Evolutionary conservation across 305 asterid genomes (phyloP), one percentile per base, ranked within the genome.

Genomic region (Striga hermonthica): DNA sequence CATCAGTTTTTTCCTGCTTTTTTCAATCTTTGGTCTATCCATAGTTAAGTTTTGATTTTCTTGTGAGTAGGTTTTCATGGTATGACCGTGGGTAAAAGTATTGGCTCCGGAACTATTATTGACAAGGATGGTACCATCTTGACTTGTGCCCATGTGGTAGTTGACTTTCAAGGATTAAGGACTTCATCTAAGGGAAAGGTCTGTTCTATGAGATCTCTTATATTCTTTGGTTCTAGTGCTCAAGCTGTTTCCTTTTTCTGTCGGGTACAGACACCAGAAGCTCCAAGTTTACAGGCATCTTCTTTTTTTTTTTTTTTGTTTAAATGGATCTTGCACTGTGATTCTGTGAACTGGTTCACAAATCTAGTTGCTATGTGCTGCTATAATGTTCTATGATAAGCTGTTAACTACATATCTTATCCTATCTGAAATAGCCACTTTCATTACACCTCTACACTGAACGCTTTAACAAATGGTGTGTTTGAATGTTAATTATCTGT

Each of bases 111-210:
- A 67, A 89, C 98, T 16, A 91, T 91, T 44, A 86, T 88, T 62
- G 80, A 85, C 38, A 86, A 85, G 60, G 94, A 88, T 79, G 98
- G 98, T 52, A 86, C 95, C 36, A 88, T 91, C 69, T 82, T 88
- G 82, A 91, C 98, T 57, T 91, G 98, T 82, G 98, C 98, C 40
- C 98, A 91, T 71, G 81, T 81, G 56, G 88, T 87, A 73, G 84
- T 76, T 72, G 83, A 80, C 76, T 82, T 78, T 69, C 91, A 80
- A 75, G 83, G 88, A 67, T 43, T 78, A 73, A 76, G 78, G 64
- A 69, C 86, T 57, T 68, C 79, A 67, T 78, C 95, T 44, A 82
- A 79, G 76, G 90, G 84, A 70, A 83, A 82, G 86, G 96, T 83
- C 54, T 60, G 81, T 49, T 36, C 39, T 63, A 69, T 60, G 36